Evolutionary conservation across 2,329 filamentous ascomycete species (phyloP).

Genomic region (Verticillium klebahnii): DNA sequence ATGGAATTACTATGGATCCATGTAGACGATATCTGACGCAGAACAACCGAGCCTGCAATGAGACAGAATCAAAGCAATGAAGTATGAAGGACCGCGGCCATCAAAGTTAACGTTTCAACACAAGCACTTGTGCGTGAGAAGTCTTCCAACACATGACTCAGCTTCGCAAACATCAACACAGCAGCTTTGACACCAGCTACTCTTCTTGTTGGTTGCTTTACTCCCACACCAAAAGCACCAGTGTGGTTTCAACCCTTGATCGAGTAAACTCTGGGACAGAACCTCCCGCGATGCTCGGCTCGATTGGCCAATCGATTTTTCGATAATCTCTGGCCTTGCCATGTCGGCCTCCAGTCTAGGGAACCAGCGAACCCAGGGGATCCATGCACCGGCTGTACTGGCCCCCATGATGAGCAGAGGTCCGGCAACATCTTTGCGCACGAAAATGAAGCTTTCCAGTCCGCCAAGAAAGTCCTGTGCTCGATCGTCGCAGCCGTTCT

Average conservation of each 20-base stretch:
- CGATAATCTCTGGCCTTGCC: constrained; percentile 3
- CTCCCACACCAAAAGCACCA: constrained; percentile 12
- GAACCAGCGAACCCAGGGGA: constrained; percentile 12
- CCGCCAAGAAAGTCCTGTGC: constrained; percentile 4
- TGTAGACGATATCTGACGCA: no score
- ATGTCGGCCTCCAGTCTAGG: constrained; percentile 10
- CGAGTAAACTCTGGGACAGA: not conserved
- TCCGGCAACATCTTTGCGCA: constrained; percentile 9
- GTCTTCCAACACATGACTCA: constrained; percentile 1
- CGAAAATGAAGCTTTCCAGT: constrained; percentile 7
- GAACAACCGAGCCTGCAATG: not conserved
- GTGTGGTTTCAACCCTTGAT: constrained; percentile 1
- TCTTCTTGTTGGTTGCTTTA: constrained; percentile 1
- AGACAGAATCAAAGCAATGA: not conserved
- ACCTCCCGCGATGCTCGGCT: constrained; percentile 4
- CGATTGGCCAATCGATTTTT: not conserved
- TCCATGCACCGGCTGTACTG: constrained; percentile 6
- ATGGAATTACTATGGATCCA: no score
- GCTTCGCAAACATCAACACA: constrained; percentile 6
- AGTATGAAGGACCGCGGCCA: not conserved
- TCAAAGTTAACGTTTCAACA: not conserved
- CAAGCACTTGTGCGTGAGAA: not conserved
- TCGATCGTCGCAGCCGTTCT: not conserved
- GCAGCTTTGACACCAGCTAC: constrained; percentile 8
- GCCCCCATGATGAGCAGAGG: constrained; percentile 8